Evolutionary conservation across 2,329 filamentous ascomycete genomes (phyloP).

Genomic region (Hypoxylon sp.): DNA sequence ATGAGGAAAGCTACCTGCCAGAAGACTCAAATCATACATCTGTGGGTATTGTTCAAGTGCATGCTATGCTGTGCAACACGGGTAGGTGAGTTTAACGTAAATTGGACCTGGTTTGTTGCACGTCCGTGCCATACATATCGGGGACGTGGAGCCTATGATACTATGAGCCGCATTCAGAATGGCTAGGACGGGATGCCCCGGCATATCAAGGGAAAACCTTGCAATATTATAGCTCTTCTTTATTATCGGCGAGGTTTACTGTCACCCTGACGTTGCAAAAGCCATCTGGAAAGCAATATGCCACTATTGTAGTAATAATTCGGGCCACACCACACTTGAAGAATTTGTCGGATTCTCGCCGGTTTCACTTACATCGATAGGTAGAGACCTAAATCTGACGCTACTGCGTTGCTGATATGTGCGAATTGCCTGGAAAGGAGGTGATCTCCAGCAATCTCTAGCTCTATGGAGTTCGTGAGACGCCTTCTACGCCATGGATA

Average conservation of each 20-base stretch:
- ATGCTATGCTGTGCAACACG: constrained; percentile 26
- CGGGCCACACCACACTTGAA: not conserved
- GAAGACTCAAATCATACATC: not conserved
- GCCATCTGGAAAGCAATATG: not conserved
- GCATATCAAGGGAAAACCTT: constrained; percentile 2
- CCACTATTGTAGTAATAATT: constrained; percentile 1
- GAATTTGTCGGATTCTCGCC: constrained; percentile 10
- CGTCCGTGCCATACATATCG: not conserved
- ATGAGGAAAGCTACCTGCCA: not conserved
- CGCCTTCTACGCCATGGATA: not conserved
- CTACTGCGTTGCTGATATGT: constrained; percentile 25
- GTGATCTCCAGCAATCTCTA: constrained; percentile 31
- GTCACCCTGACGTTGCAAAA: constrained; percentile 20
- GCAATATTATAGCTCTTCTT: constrained; percentile 9
- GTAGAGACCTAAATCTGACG: constrained; percentile 10
- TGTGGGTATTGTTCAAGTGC: constrained; percentile 1
- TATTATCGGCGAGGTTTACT: constrained; percentile 8
- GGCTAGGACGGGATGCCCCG: constrained; percentile 8
- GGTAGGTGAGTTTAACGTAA: constrained; percentile 1
- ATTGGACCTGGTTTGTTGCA: constrained; percentile 10
- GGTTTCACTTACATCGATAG: constrained; percentile 33
- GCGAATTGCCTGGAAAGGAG: constrained; percentile 19
- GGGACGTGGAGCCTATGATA: not conserved
- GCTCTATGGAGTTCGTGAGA: not conserved
- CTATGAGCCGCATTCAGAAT: constrained; percentile 27